Evolutionary conservation across 495 filamentous ascomycete genomes (phyloP).

Genomic region (Penicillium maclennaniae): DNA sequence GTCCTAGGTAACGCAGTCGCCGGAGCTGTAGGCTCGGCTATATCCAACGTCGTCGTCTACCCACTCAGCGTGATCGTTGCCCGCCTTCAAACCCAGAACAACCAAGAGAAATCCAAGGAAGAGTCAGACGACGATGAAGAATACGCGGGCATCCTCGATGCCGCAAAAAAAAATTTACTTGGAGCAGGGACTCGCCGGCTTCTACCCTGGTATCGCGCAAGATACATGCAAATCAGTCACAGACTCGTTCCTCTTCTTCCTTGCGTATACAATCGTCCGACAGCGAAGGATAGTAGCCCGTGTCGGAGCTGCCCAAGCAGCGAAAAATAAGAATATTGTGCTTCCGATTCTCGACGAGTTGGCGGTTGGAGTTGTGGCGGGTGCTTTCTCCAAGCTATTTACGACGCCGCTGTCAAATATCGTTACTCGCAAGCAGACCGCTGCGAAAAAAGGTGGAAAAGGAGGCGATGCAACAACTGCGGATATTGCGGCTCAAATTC

Average conservation of each 20-base stretch:
- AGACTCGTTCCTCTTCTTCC: conserved; percentile 81
- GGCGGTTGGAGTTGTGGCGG: conserved; percentile 70
- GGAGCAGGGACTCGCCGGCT: conserved; percentile 61
- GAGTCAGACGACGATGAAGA: conserved; percentile 44
- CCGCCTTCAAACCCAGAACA: conserved; percentile 76
- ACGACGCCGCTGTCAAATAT: conserved; percentile 83
- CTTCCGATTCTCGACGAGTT: conserved; percentile 71
- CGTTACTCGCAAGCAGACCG: conserved; percentile 76
- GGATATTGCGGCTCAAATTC: conserved; percentile 62
- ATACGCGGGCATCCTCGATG: conserved; percentile 63
- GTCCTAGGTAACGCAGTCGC: conserved; percentile 84
- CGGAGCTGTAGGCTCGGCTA: conserved; percentile 71
- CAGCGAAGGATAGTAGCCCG: conserved; percentile 52
- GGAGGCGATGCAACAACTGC: conserved; percentile 28
- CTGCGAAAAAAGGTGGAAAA: conserved; percentile 33
- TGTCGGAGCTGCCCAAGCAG: conserved; percentile 28
- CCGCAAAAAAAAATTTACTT: conserved; percentile 66
- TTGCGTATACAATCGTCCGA: conserved; percentile 72
- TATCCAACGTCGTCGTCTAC: conserved; percentile 77
- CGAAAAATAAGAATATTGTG: conserved; percentile 39
- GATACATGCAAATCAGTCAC: conserved; percentile 70
- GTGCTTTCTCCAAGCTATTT: conserved; percentile 70
- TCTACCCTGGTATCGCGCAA: conserved; percentile 70
- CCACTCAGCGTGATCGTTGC: conserved; percentile 84
- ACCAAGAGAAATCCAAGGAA: conserved; percentile 30